phyloP scores from a whole-genome alignment of 768 basidiomycete genomes.

The Glaciozyma antarctica region DNA sequence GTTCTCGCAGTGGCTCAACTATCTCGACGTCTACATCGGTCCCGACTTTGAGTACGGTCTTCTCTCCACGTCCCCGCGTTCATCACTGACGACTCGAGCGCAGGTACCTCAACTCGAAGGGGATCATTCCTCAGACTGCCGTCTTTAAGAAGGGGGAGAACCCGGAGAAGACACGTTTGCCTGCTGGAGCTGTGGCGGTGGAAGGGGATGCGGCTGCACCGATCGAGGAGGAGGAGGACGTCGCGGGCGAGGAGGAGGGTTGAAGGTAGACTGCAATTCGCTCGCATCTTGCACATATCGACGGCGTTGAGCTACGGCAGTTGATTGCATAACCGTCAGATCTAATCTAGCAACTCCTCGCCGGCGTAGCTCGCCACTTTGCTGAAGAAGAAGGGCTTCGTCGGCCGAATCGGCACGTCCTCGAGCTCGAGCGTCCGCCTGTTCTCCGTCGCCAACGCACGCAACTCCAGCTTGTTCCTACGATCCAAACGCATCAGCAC shows the following conservation, averaged over 20 bases:
- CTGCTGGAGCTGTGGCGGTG: not conserved
- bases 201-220: not conserved
- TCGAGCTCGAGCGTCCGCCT: slow-evolving; percentile 27
- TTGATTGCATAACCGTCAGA: too few species aligned
- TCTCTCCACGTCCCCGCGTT: not conserved
- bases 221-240: slow-evolving; percentile 1
- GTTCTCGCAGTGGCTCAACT: slow-evolving; percentile 75
- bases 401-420: slow-evolving; percentile 26
- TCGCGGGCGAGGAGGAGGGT: slow-evolving; percentile 6
- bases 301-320: too few species aligned
- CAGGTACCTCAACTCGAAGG: slow-evolving; percentile 62
- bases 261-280: not conserved
- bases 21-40: slow-evolving; percentile 64
- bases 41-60: slow-evolving; percentile 51
- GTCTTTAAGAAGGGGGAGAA: slow-evolving; percentile 34
- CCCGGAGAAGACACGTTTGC: slow-evolving; percentile 8
- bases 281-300: too few species aligned
- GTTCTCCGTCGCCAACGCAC: slow-evolving; percentile 26
- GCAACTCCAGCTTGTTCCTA: slow-evolving; percentile 36
- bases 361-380: slow-evolving; percentile 30
- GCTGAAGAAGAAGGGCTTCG: slow-evolving; percentile 33
- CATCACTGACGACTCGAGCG: too few species aligned
- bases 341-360: slow-evolving; percentile 7
- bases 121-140: slow-evolving; percentile 61
- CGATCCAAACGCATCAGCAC: not conserved